These are phyloP conservation scores for Durusdinium trenchii DNA, from an alignment of 73 alveolate species.

Conservation along the genomic window DNA sequence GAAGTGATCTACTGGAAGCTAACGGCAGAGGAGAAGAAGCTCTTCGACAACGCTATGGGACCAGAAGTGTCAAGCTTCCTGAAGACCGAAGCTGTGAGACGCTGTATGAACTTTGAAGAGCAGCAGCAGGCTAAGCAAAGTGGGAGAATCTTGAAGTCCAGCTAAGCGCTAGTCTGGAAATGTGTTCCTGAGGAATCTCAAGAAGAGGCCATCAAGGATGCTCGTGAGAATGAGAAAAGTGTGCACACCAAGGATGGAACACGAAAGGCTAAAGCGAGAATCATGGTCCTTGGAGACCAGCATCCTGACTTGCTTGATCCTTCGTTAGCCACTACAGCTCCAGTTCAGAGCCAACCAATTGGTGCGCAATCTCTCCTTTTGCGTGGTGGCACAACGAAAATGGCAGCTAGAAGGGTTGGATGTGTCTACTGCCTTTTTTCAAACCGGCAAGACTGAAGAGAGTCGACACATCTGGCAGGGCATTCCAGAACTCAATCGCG, in stretches of 20 bases:
- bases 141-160: neutral
- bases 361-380: neutral
- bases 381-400: neutral
- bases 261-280: neutral
- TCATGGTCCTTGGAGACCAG: neutral
- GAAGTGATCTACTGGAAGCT: constrained; percentile 9
- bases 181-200: neutral
- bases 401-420: neutral
- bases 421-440: neutral
- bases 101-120: neutral
- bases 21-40: neutral
- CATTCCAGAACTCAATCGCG: neutral
- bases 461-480: neutral
- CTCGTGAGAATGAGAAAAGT: neutral
- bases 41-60: neutral
- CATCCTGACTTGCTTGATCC: neutral
- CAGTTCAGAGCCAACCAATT: neutral
- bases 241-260: neutral
- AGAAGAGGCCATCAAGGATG: neutral
- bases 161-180: constrained; percentile 3
- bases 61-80: neutral
- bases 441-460: neutral
- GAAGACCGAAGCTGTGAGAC: neutral
- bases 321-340: neutral
- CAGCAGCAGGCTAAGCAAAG: neutral